Base-by-base conservation (phyloP, 2,329 filamentous ascomycete genomes). In the Sclerotinia nivalis region DNA sequence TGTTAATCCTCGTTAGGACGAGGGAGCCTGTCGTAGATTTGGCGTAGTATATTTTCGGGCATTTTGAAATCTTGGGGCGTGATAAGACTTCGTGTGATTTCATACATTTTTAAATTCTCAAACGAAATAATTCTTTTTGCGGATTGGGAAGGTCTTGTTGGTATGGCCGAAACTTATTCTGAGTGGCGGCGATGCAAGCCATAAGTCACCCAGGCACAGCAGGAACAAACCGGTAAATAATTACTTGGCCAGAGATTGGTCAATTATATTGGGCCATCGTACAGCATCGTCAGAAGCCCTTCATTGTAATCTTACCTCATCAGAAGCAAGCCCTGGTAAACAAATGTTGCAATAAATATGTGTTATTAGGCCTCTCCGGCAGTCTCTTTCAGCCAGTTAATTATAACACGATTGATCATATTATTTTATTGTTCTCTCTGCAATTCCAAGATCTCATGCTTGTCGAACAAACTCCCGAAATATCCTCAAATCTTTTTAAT, bases 161-260 rank as follows among this genome's bases (percentile, higher is more conserved):
- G 31, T 40, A 22, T 28, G 45, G 28, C 59, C 20, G 43, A 62
- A n/a, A 12, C 43, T 49, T 49, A 18, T 49, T 13, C 31, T 12
- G 20, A 62, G 28, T 34, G 59, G 43, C 43, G 59, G 28, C 31
- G 18, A 62, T 62, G 43, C 28, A 62, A 34, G 59, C 43, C 59
- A 49, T 10, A 61, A 49, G 12, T 40, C 12, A 49, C n/a, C 1
- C 12, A 62, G 22, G 18, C 28, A 34, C 10, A n/a, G 10, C 25
- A 47, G 25, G 18, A 61, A 34, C 25, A 25, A 61, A n/a, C 34
- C 0, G 18, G 10, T 12, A 34, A 31, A 34, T 34, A 34, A 56
- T 56, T 20, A 56, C 54, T 56, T 37, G 18, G 18, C 28, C 25
- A 15, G 7, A 56, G 34, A 37, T 56, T n/a, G 54, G 31, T 56